phyloP scores from a whole-genome alignment of 768 basidiomycete genomes.

The Kockovaella imperatae region DNA sequence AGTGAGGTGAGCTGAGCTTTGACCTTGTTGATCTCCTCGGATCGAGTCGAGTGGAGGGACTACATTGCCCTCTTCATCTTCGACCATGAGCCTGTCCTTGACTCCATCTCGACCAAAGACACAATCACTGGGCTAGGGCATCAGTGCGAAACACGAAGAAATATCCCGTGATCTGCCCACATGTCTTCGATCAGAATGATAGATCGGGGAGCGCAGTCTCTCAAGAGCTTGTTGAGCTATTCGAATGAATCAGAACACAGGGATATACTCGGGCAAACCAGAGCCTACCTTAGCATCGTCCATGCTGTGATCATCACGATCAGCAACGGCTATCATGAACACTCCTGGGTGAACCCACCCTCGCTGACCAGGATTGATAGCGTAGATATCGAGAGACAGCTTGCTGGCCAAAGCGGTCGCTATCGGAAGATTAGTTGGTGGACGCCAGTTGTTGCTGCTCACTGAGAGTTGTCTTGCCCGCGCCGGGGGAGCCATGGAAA shows the following conservation, averaged over 20 bases:
- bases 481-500: slow-evolving; percentile 27
- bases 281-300: slow-evolving; percentile 78
- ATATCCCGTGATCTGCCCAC: slow-evolving; percentile 18
- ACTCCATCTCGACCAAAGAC: slow-evolving; percentile 7
- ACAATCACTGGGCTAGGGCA: slow-evolving; percentile 16
- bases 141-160: neutral
- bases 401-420: slow-evolving; percentile 75
- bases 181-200: slow-evolving; percentile 85
- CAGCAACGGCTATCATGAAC: neutral
- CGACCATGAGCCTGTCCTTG: neutral
- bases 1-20: too few relatives aligned
- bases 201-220: slow-evolving; percentile 72
- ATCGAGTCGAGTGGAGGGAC: neutral
- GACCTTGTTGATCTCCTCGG: neutral
- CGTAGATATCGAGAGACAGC: slow-evolving; percentile 83
- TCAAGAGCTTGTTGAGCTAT: slow-evolving; percentile 75
- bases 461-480: slow-evolving; percentile 33
- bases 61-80: neutral
- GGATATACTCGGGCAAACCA: too few relatives aligned
- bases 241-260: too few relatives aligned
- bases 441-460: neutral
- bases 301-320: slow-evolving; percentile 20
- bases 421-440: neutral
- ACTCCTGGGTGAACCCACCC: slow-evolving; percentile 17
- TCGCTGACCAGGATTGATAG: slow-evolving; percentile 49